Evolutionary conservation across 331 rosid species (phyloP).

Genomic region (Acacia pycnantha): DNA sequence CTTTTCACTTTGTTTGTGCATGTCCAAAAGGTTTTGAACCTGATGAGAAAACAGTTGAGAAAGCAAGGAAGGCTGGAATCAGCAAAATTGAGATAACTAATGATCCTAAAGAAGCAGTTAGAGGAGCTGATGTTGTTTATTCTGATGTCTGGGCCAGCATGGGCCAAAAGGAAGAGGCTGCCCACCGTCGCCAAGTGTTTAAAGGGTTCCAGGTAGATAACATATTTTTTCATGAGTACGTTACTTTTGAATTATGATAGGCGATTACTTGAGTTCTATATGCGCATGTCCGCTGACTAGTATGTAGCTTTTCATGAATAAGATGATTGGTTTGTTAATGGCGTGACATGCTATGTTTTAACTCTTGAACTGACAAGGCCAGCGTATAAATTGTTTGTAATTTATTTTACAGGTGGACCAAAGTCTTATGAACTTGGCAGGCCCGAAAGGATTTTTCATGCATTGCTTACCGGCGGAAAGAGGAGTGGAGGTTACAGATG

Average conservation of each 20-base stretch:
- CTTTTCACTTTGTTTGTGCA: slow-evolving; percentile 89
- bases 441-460: slow-evolving; percentile 83
- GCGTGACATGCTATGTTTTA: not conserved
- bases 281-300: not conserved
- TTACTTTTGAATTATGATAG: not conserved
- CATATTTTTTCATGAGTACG: not conserved
- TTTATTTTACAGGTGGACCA: slow-evolving; percentile 56
- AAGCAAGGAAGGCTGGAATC: slow-evolving; percentile 77
- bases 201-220: slow-evolving; percentile 78
- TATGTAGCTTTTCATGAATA: slow-evolving; percentile 7
- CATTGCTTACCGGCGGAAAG: slow-evolving; percentile 97
- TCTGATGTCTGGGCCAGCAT: slow-evolving; percentile 99
- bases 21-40: slow-evolving; percentile 97
- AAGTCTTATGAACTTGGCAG: slow-evolving; percentile 80
- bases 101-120: slow-evolving; percentile 92
- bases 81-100: slow-evolving; percentile 91
- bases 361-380: not conserved
- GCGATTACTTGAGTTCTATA: not conserved
- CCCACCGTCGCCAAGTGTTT: slow-evolving; percentile 66
- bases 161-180: slow-evolving; percentile 99
- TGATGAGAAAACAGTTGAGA: slow-evolving; percentile 72
- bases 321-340: slow-evolving; percentile 1
- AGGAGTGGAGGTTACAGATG: slow-evolving; percentile 94
- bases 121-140: slow-evolving; percentile 87
- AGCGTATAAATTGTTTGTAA: not conserved